phyloP scores from a whole-genome alignment of 2,329 filamentous ascomycete genomes.

The Zasmidium cellare region DNA sequence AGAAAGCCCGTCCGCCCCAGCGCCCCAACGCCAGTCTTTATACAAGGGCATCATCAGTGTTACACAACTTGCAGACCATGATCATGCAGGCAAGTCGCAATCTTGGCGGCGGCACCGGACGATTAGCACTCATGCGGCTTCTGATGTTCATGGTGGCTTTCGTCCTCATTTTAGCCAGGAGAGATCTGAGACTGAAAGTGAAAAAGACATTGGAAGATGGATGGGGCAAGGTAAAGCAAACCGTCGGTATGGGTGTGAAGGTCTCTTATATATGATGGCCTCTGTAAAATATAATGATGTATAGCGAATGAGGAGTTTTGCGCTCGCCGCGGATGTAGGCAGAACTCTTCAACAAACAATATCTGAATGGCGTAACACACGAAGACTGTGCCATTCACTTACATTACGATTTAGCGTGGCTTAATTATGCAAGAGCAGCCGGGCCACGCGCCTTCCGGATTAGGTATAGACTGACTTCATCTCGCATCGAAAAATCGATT shows the following conservation, averaged over 20 bases:
- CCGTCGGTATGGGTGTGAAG: conserved; percentile 94
- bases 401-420: no score
- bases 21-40: conserved; percentile 23
- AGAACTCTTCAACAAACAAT: no score
- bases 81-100: conserved; percentile 45
- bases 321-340: no score
- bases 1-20: conserved; percentile 18
- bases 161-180: conserved; percentile 71
- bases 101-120: conserved; percentile 52
- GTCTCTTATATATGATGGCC: conserved; percentile 79
- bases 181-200: conserved; percentile 73
- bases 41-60: conserved; percentile 31
- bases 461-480: no score
- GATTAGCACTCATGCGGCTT: conserved; percentile 56
- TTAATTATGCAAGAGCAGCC: no score
- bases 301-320: no score
- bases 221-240: conserved; percentile 80
- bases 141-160: conserved; percentile 80
- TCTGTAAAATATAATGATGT: neutral
- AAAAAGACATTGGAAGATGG: conserved; percentile 66
- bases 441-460: no score
- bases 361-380: no score
- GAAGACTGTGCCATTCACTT: no score
- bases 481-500: no score
- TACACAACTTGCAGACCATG: conserved; percentile 48